phyloP scores from a whole-genome alignment of 1,284 basidiomycete species.

The Coniferiporia sulphurascens region DNA sequence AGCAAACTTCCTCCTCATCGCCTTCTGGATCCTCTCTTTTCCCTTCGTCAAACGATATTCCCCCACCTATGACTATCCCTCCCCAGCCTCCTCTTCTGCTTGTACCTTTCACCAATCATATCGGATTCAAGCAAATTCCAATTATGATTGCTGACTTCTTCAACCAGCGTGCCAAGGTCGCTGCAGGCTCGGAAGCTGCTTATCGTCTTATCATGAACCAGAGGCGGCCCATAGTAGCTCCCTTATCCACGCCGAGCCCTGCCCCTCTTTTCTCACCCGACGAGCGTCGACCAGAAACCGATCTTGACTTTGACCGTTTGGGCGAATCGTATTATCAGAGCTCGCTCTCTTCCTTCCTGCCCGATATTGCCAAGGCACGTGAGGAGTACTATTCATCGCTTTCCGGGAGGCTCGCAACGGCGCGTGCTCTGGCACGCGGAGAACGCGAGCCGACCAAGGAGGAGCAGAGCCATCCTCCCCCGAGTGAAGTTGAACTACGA shows the following conservation, averaged over 20 bases:
- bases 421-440: conserved; percentile 73
- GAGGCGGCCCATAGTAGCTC: conserved; percentile 59
- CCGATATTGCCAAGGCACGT: conserved; percentile 65
- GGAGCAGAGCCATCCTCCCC: conserved; percentile 77
- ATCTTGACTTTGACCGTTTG: conserved; percentile 72
- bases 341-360: conserved; percentile 50
- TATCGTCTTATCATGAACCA: conserved; percentile 66
- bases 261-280: conserved; percentile 25
- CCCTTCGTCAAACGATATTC: conserved; percentile 25
- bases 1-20: conserved; percentile 23
- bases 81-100: conserved; percentile 81
- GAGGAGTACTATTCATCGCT: conserved; percentile 78
- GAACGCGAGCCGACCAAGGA: conserved; percentile 83
- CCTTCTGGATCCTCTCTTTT: conserved; percentile 26
- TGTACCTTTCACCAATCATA: conserved; percentile 81
- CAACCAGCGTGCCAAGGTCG: conserved; percentile 81
- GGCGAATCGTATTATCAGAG: conserved; percentile 69
- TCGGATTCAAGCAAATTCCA: conserved; percentile 87
- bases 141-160: conserved; percentile 91
- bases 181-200: conserved; percentile 77
- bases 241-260: conserved; percentile 24
- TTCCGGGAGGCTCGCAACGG: conserved; percentile 62
- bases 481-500: conserved; percentile 82
- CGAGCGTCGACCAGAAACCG: conserved; percentile 32
- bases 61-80: conserved; percentile 60